Evolutionary conservation across 345 rosid genomes (phyloP).

Genomic region (Cochlearia excelsa): DNA sequence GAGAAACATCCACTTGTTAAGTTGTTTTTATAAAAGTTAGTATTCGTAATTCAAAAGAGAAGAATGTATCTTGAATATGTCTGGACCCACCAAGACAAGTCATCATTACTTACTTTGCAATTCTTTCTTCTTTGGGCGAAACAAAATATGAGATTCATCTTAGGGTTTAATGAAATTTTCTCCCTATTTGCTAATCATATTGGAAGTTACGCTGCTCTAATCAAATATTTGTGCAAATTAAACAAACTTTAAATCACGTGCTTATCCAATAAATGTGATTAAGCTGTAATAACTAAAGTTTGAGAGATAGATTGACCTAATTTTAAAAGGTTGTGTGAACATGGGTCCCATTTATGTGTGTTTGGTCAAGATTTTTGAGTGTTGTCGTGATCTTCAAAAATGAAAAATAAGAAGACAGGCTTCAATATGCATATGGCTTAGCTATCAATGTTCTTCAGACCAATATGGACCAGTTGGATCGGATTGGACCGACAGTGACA

Average conservation of each 20-base stretch:
- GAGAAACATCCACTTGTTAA: conserved; percentile 23
- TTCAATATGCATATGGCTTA: conserved; percentile 2
- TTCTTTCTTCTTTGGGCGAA: conserved; percentile 34
- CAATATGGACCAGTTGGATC: too few species aligned
- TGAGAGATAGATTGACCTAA: conserved; percentile 24
- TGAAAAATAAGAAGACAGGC: conserved; percentile 27
- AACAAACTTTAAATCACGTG: conserved; percentile 21
- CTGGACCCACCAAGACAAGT: conserved; percentile 19
- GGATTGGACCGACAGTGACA: too few species aligned
- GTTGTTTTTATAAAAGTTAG: neutral
- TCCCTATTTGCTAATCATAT: conserved; percentile 28
- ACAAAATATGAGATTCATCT: conserved; percentile 36
- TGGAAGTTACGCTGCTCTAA: conserved; percentile 14
- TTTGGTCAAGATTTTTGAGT: conserved; percentile 27
- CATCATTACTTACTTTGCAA: conserved; percentile 1
- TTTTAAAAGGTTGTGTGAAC: conserved; percentile 25
- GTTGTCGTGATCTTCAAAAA: conserved; percentile 30
- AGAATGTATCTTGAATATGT: conserved; percentile 23
- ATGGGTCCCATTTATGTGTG: conserved; percentile 28
- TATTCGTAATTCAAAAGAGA: conserved; percentile 29
- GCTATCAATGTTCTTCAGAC: too few species aligned
- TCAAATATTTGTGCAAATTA: neutral
- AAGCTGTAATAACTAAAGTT: conserved; percentile 17
- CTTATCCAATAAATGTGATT: conserved; percentile 19
- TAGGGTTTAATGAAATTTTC: conserved; percentile 31